These are phyloP conservation scores for Selaginella moellendorffii DNA, from an alignment of 75 land plant genomes.

Conservation along the genomic window DNA sequence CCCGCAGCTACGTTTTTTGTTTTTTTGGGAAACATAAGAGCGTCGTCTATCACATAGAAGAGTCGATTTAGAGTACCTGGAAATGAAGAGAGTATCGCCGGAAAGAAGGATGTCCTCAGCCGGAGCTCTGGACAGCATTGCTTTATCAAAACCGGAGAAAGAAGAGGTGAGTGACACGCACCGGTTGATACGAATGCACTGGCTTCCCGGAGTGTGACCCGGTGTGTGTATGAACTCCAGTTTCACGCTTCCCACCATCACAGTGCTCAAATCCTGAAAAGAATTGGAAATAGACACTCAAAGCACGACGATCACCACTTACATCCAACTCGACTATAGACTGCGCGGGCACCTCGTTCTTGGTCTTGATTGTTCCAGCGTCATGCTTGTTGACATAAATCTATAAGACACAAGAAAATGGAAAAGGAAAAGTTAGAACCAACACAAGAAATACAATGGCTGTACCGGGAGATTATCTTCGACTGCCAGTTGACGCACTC, in stretches of 20 bases:
- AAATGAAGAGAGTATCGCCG: slow-evolving; percentile 27
- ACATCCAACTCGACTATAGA: slow-evolving; percentile 14
- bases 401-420: neutral
- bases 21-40: too few relatives aligned
- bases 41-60: neutral
- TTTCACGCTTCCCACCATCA: slow-evolving; percentile 18
- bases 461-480: slow-evolving; percentile 23
- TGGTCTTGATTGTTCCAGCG: slow-evolving; percentile 15
- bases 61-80: slow-evolving; percentile 9
- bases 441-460: neutral
- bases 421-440: neutral
- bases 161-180: neutral
- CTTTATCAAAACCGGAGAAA: neutral
- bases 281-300: too few relatives aligned
- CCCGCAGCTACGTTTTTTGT: slow-evolving; percentile 29
- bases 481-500: slow-evolving; percentile 19
- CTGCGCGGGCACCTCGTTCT: slow-evolving; percentile 15
- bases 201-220: slow-evolving; percentile 31
- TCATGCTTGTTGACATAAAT: slow-evolving; percentile 21
- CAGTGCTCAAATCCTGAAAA: slow-evolving; percentile 17
- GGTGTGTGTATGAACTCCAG: slow-evolving; percentile 32
- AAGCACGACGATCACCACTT: too few relatives aligned
- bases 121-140: neutral
- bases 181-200: slow-evolving; percentile 20
- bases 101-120: slow-evolving; percentile 19